These are phyloP conservation scores for Psilocybe cubensis DNA, from an alignment of 768 basidiomycete genomes.

Conservation along the genomic window DNA sequence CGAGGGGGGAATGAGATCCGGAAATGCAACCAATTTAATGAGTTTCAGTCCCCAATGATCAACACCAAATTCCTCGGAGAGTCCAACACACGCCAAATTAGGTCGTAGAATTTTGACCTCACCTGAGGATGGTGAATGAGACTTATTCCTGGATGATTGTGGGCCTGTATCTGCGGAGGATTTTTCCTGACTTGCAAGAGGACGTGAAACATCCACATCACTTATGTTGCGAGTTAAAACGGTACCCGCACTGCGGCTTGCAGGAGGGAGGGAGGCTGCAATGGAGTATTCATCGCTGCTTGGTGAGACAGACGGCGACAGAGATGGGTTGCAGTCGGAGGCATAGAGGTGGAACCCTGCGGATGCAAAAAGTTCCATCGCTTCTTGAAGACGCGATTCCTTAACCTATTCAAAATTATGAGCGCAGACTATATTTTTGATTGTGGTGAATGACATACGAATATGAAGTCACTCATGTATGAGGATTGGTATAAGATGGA, in stretches of 20 bases:
- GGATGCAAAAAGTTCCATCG: constrained; percentile 58
- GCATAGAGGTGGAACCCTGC: constrained; percentile 72
- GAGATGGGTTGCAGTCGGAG: constrained; percentile 39
- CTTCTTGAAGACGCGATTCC: constrained; percentile 63
- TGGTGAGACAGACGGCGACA: constrained; percentile 29
- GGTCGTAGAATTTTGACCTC: constrained; percentile 69
- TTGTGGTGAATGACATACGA: constrained; percentile 49
- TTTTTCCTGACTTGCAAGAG: background rate
- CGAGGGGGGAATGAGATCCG: constrained; percentile 61
- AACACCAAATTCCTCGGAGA: constrained; percentile 64
- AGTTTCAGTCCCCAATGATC: constrained; percentile 80
- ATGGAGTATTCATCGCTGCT: constrained; percentile 27
- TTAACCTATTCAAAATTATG: constrained; percentile 53
- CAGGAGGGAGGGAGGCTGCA: constrained; percentile 15
- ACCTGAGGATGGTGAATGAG: constrained; percentile 56
- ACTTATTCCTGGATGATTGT: constrained; percentile 36
- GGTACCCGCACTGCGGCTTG: constrained; percentile 31
- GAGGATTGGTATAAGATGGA: constrained; percentile 85
- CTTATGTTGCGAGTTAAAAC: constrained; percentile 53
- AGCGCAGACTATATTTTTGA: constrained; percentile 9
- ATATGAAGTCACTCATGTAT: constrained; percentile 83
- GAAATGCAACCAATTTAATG: constrained; percentile 76
- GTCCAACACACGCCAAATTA: constrained; percentile 77
- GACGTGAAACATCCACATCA: constrained; percentile 32
- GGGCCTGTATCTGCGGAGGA: constrained; percentile 1